Conservation (phyloP, 192 early-diverging fungal species). For the Geranomyces michiganensis region DNA sequence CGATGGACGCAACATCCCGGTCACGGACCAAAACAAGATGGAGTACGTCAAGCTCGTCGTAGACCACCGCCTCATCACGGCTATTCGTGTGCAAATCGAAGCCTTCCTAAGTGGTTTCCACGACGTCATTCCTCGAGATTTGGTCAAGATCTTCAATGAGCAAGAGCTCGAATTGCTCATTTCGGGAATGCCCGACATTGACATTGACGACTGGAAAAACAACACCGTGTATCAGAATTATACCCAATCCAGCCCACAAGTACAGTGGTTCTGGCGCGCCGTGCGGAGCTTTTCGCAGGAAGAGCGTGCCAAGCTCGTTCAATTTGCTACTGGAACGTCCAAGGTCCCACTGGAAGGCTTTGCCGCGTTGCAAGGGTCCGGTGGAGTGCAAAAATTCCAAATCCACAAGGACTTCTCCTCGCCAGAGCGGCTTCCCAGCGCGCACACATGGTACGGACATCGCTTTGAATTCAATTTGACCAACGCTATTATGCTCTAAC, state of each 20-base stretch:
- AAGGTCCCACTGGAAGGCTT: constrained; percentile 99
- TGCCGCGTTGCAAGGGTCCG: constrained; percentile 85
- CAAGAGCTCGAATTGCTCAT: constrained; percentile 98
- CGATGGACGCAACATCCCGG: constrained; percentile 81
- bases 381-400: constrained; percentile 97
- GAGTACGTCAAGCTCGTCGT: constrained; percentile 95
- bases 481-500: no score
- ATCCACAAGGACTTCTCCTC: constrained; percentile 95
- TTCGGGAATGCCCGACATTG: constrained; percentile 97
- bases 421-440: constrained; percentile 85
- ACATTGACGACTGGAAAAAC: constrained; percentile 99
- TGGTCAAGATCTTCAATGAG: constrained; percentile 98
- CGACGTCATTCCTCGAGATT: constrained; percentile 87
- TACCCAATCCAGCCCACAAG: constrained; percentile 78
- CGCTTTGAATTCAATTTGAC: background rate
- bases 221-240: constrained; percentile 97
- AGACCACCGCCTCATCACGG: constrained; percentile 85
- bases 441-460: constrained; percentile 87
- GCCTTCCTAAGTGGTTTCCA: constrained; percentile 94
- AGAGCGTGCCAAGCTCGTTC: constrained; percentile 95
- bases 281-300: constrained; percentile 97
- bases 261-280: constrained; percentile 99
- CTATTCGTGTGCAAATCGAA: constrained; percentile 94
- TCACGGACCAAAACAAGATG: constrained; percentile 95
- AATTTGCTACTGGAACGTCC: constrained; percentile 96